Evolutionary conservation across 179 eudicot species (phyloP), one percentile per base, ranked within the genome.

Genomic region (Actinidia arguta): DNA sequence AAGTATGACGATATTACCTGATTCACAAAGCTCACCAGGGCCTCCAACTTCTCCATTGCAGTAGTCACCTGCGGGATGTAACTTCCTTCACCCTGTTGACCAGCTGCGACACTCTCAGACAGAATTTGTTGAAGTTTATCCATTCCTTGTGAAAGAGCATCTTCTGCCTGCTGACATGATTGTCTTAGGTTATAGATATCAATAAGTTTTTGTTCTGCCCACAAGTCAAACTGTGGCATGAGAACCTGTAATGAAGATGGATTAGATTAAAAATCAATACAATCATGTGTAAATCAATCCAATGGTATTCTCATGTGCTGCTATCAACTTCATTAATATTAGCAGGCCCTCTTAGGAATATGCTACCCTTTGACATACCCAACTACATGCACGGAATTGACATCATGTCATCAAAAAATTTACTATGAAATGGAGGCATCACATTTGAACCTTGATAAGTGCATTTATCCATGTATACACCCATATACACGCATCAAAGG

Each of bases 91-190:
- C 91, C 95, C 12, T 91, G 82, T 42, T 78, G 92, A 73, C 92
- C 94, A 83, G 85, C 86, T 56, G 94, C 95, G 36, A 95, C 85
- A 42, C 94, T 80, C 81, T 90, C 95, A 7, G 92, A 89, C 63
- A 97, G 71, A 71, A 81, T 93, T 63, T 88, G 93, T 88, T 89
- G 97, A 58, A 95, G 97, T 82, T 88, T 95, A 6, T 92, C 98
- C 98, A 97, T 91, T 80, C 99, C 99, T 76, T 90, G 98, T 79
- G 99, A 86, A 68, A 97, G 90, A 22, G 99, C 98, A 84, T 93
- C 99, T 90, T 97, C 99, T 24, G 95, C 97, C 88, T 97, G 99
- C 88, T 95, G 98, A 72, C 97, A 93, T n/a, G 95, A 89, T 85
- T 95, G 98, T 77, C 61, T 86, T 13, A 97, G 98, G 86, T 85